Percentiles rank a stretch among this genome's conserved stretches.
Conservation (phyloP, 257 asterid species). For the Cordia subcordata region DNA sequence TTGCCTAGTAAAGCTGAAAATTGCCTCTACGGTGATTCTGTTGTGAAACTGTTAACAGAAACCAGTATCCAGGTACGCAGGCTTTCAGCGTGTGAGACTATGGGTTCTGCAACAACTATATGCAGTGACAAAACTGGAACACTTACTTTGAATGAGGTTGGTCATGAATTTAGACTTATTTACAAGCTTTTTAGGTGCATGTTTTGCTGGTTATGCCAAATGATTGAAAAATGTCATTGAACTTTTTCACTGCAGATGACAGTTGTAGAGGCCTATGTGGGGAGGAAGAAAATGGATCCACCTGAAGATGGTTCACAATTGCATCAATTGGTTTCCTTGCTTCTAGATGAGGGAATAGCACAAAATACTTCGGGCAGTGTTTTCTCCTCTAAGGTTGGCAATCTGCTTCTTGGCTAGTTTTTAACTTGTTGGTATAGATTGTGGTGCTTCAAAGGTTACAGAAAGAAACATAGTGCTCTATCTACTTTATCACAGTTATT, state of each 20-base stretch:
- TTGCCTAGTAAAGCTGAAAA: neutral
- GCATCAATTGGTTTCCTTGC: conserved; percentile 48
- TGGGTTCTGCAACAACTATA: conserved; percentile 98
- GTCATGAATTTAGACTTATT: conserved; percentile 4
- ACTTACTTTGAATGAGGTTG: conserved; percentile 85
- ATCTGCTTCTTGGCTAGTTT: too few relatives aligned
- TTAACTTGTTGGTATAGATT: too few relatives aligned
- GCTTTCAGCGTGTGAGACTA: conserved; percentile 98
- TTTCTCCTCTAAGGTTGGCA: conserved; percentile 76
- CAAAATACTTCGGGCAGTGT: conserved; percentile 92
- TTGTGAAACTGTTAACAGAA: conserved; percentile 15
- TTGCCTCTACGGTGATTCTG: conserved; percentile 1
- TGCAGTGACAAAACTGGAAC: conserved; percentile 99
- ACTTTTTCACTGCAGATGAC: conserved; percentile 57
- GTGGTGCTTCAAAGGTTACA: too few relatives aligned
- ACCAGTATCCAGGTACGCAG: conserved; percentile 73
- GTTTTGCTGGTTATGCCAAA: conserved; percentile 3
- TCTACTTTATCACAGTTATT: neutral
- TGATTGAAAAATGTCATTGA: conserved; percentile 15
- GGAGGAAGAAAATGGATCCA: conserved; percentile 52
- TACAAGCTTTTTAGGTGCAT: conserved; percentile 12
- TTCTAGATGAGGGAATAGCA: conserved; percentile 78
- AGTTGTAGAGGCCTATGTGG: conserved; percentile 79
- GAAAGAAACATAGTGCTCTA: too few relatives aligned
- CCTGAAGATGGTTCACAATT: conserved; percentile 71